Evolutionary conservation across 441 rosid species (phyloP), one percentile per base, ranked within the genome.

Genomic region (Euphorbia schlechtendalii): DNA sequence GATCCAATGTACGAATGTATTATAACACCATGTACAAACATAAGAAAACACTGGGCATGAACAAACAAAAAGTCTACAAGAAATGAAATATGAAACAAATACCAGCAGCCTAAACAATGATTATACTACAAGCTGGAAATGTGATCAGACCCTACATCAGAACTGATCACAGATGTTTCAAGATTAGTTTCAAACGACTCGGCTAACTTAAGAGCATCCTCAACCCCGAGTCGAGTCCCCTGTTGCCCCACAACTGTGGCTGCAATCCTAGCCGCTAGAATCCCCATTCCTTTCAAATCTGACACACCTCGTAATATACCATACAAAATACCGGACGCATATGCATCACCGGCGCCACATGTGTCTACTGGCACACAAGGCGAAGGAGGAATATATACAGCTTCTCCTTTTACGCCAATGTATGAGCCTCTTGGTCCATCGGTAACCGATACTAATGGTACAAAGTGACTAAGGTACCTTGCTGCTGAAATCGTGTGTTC

Each of bases 341-440:
- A 93, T 3, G 98, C 97, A 69, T 93, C 97, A 51, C 98, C 97
- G 0, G 97, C 97, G 57, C 98, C 97, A 59, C 97, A 88, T 0
- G 95, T 90, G 72, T 90, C 99, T 8, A 84, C 73, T 0, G 93
- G 96, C 24, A 82, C 81, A 58, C 96, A 90, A 24, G 91, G 92
- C 5, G 86, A 83, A 30, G 97, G 93, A 64, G 97, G 88, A 55
- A 93, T 73, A 68, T 84, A 88, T 71, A 88, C 77, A 61, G 97
- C 96, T 80, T 93, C 97, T 75, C 97, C 99, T 81, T 87, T 93
- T 12, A 86, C 85, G 25, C 99, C 97, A 53, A 93, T 83, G 73
- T 90, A 90, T 25, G 99, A 88, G n/a, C 99, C 97, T 73, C 77
- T 84, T 15, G 77, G 87, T 28, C 99, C 97, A 64, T 93, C 97